Base-by-base conservation (phyloP, 2,329 filamentous ascomycete species). In the Metarhizium album region DNA sequence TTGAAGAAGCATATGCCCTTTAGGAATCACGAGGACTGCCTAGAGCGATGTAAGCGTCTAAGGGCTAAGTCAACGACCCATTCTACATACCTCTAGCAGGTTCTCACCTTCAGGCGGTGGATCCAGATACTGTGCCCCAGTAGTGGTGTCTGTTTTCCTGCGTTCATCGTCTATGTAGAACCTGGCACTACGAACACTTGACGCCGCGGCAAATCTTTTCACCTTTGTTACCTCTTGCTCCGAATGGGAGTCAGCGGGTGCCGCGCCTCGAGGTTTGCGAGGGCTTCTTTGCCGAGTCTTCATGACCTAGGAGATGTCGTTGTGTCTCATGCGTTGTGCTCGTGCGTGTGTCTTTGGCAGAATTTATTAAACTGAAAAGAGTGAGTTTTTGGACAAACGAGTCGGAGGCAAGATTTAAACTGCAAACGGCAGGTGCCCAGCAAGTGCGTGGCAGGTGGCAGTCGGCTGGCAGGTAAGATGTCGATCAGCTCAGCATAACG, bases 1-100 rank as follows among this genome's bases (percentile, higher is more conserved):
- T 20, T 22, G 48, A 1, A 64, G 64, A 1, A 64, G 40, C 18
- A 65, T 48, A 20, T 60, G 54, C 18, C 61, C 53, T 3, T 59
- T 60, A 1, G 67, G 60, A 24, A 68, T 55, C 1, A 67, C 59
- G 22, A 67, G 35, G 8, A 52, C 58, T 3, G 55, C 57, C 58
- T 65, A 20, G 3, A 18, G 11, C 11, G 14, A 57, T 56, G 45
- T 57, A 50, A 55, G 42, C 24, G 40, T 16, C 29, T 3, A 43
- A 13, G n/a, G 23, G 22, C 22, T 3, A 24, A 14, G 20, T 20
- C 18, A 16, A 24, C 11, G 37, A 20, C 11, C 29, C 4, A 27
- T 40, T 45, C 16, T 18, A 45, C 51, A 56, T 51, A 64, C 64
- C 52, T 64, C 55, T 27, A 62, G 55, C 23, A 65, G 48, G 7